These are phyloP conservation scores for Triangularia setosa DNA, from an alignment of 2,329 filamentous ascomycete species.

Conservation along the genomic window DNA sequence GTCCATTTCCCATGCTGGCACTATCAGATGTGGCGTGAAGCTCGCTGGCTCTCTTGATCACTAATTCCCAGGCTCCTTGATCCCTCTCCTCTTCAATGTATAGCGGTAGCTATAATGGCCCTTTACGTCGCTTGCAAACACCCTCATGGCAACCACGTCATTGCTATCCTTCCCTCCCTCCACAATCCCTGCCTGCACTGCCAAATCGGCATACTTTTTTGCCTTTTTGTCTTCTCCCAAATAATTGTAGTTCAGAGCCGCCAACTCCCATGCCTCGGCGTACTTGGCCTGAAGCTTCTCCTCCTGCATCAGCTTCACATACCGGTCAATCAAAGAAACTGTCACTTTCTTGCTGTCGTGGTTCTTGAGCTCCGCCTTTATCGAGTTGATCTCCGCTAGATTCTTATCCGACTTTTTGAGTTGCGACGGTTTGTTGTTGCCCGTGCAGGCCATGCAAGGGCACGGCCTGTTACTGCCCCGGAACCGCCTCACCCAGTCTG, in stretches of 20 bases:
- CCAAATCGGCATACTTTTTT: slow-evolving; percentile 33
- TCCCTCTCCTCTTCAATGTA: slow-evolving; percentile 21
- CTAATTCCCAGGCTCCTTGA: not conserved
- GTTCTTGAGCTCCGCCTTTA: slow-evolving; percentile 30
- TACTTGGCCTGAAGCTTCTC: slow-evolving; percentile 37
- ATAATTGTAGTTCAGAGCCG: slow-evolving; percentile 39
- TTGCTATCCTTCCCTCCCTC: slow-evolving; percentile 35
- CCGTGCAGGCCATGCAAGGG: slow-evolving; percentile 34
- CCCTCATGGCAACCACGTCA: slow-evolving; percentile 35
- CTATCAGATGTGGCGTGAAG: too few species aligned
- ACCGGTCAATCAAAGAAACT: slow-evolving; percentile 29
- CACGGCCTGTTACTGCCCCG: slow-evolving; percentile 31
- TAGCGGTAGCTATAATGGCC: slow-evolving; percentile 30
- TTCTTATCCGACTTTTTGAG: slow-evolving; percentile 28
- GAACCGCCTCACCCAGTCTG: slow-evolving; percentile 28
- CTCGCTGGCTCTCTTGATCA: too few species aligned
- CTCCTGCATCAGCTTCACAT: slow-evolving; percentile 32
- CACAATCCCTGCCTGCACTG: slow-evolving; percentile 34
- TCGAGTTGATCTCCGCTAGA: slow-evolving; percentile 26
- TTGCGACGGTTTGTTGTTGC: slow-evolving; percentile 12
- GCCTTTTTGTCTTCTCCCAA: slow-evolving; percentile 32
- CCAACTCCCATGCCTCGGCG: slow-evolving; percentile 38
- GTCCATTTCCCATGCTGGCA: too few species aligned
- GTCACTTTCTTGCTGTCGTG: slow-evolving; percentile 26
- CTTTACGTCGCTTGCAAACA: slow-evolving; percentile 32